Percentiles rank a stretch among this genome's conserved stretches.
Conservation (phyloP, 176 grass and related monocot species). For the Phyllostachys edulis region DNA sequence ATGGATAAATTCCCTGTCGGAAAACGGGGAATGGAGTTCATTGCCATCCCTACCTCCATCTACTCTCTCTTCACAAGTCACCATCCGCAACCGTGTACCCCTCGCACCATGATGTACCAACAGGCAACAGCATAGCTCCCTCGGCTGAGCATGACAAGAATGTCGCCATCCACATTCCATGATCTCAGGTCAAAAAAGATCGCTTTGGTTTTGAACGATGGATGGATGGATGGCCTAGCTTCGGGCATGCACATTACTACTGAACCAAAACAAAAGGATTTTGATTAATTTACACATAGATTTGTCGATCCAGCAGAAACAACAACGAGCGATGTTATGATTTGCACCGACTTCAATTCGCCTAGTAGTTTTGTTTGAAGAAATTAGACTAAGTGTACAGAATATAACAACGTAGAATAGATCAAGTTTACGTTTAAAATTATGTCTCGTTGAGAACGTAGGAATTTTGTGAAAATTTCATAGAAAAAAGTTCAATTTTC, state of each 20-base stretch:
- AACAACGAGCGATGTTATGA: not conserved
- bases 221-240: constrained; percentile 17
- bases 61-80: not conserved
- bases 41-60: too few species aligned
- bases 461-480: too few species aligned
- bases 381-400: too few species aligned
- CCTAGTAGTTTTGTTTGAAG: not conserved
- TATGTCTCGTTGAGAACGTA: too few species aligned
- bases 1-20: too few species aligned
- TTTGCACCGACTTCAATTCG: not conserved
- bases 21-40: too few species aligned
- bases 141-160: not conserved
- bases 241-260: not conserved
- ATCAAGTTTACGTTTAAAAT: not conserved
- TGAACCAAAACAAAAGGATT: not conserved
- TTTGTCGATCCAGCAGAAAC: not conserved
- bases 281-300: not conserved
- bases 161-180: not conserved
- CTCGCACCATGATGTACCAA: too few species aligned
- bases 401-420: not conserved
- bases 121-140: not conserved
- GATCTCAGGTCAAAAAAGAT: not conserved
- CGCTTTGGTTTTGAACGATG: not conserved
- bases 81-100: not conserved
- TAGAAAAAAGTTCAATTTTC: too few species aligned